phyloP scores from a whole-genome alignment of 1,139 yeast genomes.

The Dujonia santamariae region DNA sequence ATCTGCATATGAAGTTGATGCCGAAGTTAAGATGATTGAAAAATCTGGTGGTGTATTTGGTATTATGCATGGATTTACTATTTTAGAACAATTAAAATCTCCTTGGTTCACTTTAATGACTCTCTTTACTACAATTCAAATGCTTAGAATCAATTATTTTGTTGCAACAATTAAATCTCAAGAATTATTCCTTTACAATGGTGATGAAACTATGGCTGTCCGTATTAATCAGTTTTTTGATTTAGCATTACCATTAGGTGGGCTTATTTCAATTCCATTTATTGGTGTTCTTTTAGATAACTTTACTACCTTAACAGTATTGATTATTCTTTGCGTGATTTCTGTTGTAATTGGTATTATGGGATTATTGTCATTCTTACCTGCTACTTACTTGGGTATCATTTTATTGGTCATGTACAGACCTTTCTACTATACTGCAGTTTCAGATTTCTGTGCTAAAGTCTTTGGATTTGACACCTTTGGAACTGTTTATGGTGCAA shows the following conservation, averaged over 20 bases:
- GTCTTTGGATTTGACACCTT: slow-evolving; percentile 49
- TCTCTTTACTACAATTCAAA: slow-evolving; percentile 75
- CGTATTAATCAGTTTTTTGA: slow-evolving; percentile 74
- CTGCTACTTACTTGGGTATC: slow-evolving; percentile 61
- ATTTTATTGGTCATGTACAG: slow-evolving; percentile 74
- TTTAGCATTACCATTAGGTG: slow-evolving; percentile 83
- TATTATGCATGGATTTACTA: slow-evolving; percentile 65
- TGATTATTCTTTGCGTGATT: slow-evolving; percentile 48
- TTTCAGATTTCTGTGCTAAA: slow-evolving; percentile 45
- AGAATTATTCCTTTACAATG: slow-evolving; percentile 60
- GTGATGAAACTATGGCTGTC: slow-evolving; percentile 51
- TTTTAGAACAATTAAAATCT: slow-evolving; percentile 62
- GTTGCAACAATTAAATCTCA: slow-evolving; percentile 85
- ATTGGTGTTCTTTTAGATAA: slow-evolving; percentile 82
- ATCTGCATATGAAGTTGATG: slow-evolving; percentile 64
- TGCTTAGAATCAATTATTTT: slow-evolving; percentile 87
- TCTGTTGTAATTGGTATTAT: slow-evolving; percentile 64
- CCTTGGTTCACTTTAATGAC: slow-evolving; percentile 82
- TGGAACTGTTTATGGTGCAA: slow-evolving; percentile 47
- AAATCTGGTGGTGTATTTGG: slow-evolving; percentile 81
- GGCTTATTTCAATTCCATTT: slow-evolving; percentile 78
- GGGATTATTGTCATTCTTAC: slow-evolving; percentile 57
- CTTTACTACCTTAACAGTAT: slow-evolving; percentile 57
- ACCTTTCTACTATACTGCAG: slow-evolving; percentile 57
- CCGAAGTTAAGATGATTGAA: slow-evolving; percentile 52